Conservation (phyloP, 805 yeast species). For the Lipomyces yamadae region DNA sequence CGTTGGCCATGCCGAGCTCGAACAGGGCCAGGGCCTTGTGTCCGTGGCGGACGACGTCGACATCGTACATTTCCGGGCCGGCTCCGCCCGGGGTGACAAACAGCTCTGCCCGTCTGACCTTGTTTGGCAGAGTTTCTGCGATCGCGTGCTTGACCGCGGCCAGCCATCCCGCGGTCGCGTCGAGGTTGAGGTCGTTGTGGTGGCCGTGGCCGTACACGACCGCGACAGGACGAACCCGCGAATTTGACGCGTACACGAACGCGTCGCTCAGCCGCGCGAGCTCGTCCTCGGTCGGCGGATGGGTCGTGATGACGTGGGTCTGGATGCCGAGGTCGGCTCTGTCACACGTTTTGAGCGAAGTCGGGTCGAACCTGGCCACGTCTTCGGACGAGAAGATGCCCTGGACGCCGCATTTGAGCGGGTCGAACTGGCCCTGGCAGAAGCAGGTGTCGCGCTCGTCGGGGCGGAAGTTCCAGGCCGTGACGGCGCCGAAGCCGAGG, state of each 20-base stretch:
- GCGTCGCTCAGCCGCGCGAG: constrained; percentile 31
- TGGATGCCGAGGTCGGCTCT: constrained; percentile 25
- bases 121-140: constrained; percentile 25
- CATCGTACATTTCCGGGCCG: constrained; percentile 36
- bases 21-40: constrained; percentile 30
- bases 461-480: constrained; percentile 36
- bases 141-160: constrained; percentile 35
- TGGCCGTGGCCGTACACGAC: constrained; percentile 36
- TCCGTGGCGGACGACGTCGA: constrained; percentile 33
- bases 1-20: constrained; percentile 27
- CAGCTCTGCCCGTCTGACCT: constrained; percentile 29
- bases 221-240: constrained; percentile 22
- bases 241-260: constrained; percentile 11
- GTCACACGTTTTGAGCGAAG: constrained; percentile 33
- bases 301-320: constrained; percentile 36
- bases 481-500: constrained; percentile 36
- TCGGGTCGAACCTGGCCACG: constrained; percentile 32
- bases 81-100: constrained; percentile 37
- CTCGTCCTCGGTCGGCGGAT: constrained; percentile 35
- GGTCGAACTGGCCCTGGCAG: constrained; percentile 37
- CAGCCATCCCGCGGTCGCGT: constrained; percentile 35
- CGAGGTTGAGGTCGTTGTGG: constrained; percentile 31
- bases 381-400: constrained; percentile 37
- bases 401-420: constrained; percentile 36
- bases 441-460: constrained; percentile 35